Conservation (phyloP, 768 basidiomycete genomes). For the Rhodotorula graminis region DNA sequence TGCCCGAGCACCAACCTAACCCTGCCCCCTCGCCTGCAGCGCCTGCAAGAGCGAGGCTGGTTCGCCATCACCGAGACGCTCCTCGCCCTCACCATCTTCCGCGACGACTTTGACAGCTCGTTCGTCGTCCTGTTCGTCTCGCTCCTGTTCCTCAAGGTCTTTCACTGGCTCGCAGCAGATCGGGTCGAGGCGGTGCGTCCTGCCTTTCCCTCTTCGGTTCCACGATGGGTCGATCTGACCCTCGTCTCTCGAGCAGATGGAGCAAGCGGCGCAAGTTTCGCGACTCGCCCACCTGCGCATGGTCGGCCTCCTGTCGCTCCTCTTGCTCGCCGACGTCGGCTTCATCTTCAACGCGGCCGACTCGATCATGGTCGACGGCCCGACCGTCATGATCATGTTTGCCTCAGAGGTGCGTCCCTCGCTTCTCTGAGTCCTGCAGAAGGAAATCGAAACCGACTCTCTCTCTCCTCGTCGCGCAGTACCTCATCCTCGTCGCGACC, state of each 20-base stretch:
- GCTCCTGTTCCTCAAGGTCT: constrained; percentile 88
- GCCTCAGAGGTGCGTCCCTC: constrained; percentile 71
- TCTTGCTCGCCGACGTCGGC: constrained; percentile 68
- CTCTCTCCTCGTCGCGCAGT: constrained; percentile 52
- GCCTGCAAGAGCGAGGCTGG: constrained; percentile 92
- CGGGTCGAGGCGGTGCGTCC: constrained; percentile 84
- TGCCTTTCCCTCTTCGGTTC: neutral
- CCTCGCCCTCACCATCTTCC: constrained; percentile 93
- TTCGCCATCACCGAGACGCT: constrained; percentile 96
- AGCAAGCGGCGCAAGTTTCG: constrained; percentile 86
- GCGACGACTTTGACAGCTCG: constrained; percentile 86
- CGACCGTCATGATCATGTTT: constrained; percentile 89
- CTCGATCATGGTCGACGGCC: constrained; percentile 68
- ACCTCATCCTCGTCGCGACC: constrained; percentile 79
- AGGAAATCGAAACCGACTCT: neutral
- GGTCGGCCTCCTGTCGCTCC: constrained; percentile 63
- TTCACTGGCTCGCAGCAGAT: constrained; percentile 94
- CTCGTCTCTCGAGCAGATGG: constrained; percentile 63
- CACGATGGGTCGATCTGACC: neutral
- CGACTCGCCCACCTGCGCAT: constrained; percentile 83
- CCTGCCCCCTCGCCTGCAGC: constrained; percentile 51
- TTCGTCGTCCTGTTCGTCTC: constrained; percentile 94
- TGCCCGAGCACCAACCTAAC: neutral
- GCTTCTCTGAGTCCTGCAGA: neutral
- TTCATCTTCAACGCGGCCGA: constrained; percentile 78